Evolutionary conservation across 108 stramenopile species (phyloP), one percentile per base, ranked within the genome.

Genomic region (Craspedostauros australis): DNA sequence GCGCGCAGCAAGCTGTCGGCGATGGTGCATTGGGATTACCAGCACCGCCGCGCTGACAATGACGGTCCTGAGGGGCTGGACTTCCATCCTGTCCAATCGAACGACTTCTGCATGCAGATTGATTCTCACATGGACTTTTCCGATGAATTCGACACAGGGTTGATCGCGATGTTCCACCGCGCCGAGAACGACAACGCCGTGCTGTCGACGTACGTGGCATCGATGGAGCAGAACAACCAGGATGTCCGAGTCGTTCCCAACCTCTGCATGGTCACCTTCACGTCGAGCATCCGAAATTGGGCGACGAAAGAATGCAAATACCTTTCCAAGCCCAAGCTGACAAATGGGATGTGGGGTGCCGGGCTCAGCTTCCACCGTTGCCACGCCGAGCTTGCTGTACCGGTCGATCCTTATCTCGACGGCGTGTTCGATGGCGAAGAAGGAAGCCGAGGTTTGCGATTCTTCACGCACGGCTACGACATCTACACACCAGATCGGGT

Each of bases 381-480:
- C 57, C 95, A 95, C 56, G 92, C 89, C 18, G 94, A 95, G 54
- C 45, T 80, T 39, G 81, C 76, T 40, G 93, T 93, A 11, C 91
- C 88, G 0, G 87, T 88, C 45, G 95, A 96, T 61, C 91, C 93
- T 0, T 72, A 94, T 53, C 56, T 87, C 15, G 78, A 71, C n/a
- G 59, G 75, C 49, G 73, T 94, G 16, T 94, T 95, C 66, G 92
- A 94, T 60, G 95, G 92, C 21, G 95, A 96, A 55, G 95, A 96
- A 58, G 87, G 85, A 52, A 79, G 74, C 9, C 76, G 85, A 29
- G 85, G 77, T 1, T 63, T 76, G 16, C 54, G 95, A 46, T 87
- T 92, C 40, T 96, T 79, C 60, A 94, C 95, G n/a, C 73, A 87
- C 54, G 95, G 95, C 16, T 95, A 95, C 56, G 95, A 95, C 56